These are phyloP conservation scores for Pichia sp. DNA, from an alignment of 1,139 yeast genomes.

Conservation along the genomic window DNA sequence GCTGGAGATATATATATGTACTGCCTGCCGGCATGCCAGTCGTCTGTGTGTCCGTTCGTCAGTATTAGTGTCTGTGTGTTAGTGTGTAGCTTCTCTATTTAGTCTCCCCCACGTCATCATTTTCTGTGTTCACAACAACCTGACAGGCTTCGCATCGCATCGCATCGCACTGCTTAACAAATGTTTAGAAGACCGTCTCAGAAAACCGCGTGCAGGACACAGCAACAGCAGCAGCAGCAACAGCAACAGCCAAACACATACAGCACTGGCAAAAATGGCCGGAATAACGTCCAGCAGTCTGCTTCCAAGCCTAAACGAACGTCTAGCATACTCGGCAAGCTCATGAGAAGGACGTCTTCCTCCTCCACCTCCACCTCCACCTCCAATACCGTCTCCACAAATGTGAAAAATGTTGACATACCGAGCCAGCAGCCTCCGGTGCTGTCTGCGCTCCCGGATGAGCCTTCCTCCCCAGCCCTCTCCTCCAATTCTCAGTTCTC, in stretches of 20 bases:
- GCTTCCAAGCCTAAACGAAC: not conserved
- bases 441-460: not conserved
- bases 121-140: too few species aligned
- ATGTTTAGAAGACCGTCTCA: not conserved
- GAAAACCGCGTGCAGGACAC: not conserved
- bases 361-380: not conserved
- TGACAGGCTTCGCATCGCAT: too few species aligned
- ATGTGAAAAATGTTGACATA: not conserved
- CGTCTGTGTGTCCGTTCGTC: too few species aligned
- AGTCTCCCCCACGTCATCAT: too few species aligned
- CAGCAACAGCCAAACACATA: not conserved
- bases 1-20: not conserved
- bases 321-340: conserved; percentile 1
- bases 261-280: too few species aligned
- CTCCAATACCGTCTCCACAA: not conserved
- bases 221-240: not conserved
- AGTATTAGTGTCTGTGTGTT: not conserved
- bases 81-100: not conserved
- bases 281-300: too few species aligned
- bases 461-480: conserved; percentile 1
- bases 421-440: not conserved
- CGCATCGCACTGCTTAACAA: too few species aligned
- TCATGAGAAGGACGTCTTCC: not conserved
- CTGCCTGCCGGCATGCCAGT: too few species aligned
- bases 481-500: conserved; percentile 4